Evolutionary conservation across 192 early-diverging fungal genomes (phyloP), one percentile per base, ranked within the genome.

Genomic region (Haplosporangium gracile): DNA sequence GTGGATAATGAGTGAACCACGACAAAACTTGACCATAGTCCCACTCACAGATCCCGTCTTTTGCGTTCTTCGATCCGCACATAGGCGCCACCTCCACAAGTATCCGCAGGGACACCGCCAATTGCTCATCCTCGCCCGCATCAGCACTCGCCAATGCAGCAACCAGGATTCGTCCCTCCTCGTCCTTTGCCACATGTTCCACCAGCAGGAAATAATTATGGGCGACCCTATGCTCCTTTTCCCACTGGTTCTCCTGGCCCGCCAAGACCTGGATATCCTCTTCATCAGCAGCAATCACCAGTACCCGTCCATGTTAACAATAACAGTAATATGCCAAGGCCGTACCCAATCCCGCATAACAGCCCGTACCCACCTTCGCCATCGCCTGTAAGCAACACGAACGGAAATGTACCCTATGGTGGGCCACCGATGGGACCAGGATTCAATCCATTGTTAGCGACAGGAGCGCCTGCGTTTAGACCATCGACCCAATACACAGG

Each of bases 401-500:
- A 65, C 11, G 60, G 60, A 15, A 65, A 65, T 32, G 13, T 13
- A 26, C 26, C 60, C 0, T 65, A 65, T 65, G 60, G 60, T 15
- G 10, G 55, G 10, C 79, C 79, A 36, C 49, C 38, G 3, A 71
- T 74, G 7, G 76, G 71, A 24, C 76, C 79, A 49, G 51, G 74
- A 24, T 73, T 43, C 32, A 80, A 80, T 51, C 82, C 88, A 47
- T 72, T 75, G 40, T 49, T 79, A 55, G 71, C 70, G 15, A 72
- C 76, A 77, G 43, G 83, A 47, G 72, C 47, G 47, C 77, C 16
- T 40, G 38, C 76, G 4, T 82, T 82, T 51, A 68, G 68, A 69
- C 85, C 78, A n/a, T 73, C 68, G 47, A 78, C 77, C 7, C 80
- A 88, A 9, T 78, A 82, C 24, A 80, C 49, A 26, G 57, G 22